Conservation (phyloP, 805 yeast species). For the Hanseniaspora mollemarum region DNA sequence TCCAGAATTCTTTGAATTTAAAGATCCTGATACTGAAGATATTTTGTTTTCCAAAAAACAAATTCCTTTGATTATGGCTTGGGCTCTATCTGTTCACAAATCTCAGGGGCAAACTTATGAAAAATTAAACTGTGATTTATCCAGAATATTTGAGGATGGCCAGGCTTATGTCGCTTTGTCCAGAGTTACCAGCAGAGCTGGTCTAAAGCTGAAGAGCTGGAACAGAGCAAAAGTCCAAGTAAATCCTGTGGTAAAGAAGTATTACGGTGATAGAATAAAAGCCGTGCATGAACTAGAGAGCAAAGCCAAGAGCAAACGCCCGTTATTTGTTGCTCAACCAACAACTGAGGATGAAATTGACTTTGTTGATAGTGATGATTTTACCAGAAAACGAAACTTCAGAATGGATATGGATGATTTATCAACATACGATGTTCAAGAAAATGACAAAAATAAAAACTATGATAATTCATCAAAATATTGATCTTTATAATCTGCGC, state of each 20-base stretch:
- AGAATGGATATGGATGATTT: not conserved
- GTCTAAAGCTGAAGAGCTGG: constrained; percentile 72
- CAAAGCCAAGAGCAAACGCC: not conserved
- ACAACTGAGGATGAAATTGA: not conserved
- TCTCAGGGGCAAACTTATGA: constrained; percentile 88
- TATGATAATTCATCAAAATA: not conserved
- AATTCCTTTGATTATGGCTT: constrained; percentile 80
- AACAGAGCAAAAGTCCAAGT: constrained; percentile 51
- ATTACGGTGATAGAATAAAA: constrained; percentile 40
- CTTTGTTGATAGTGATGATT: not conserved
- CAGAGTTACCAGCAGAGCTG: constrained; percentile 73
- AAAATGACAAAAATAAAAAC: not conserved
- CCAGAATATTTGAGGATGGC: constrained; percentile 72
- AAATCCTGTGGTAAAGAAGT: constrained; percentile 56
- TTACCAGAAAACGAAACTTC: not conserved
- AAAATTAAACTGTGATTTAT: constrained; percentile 64
- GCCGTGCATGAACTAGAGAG: not conserved
- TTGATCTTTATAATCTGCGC: not conserved
- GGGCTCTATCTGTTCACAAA: constrained; percentile 93
- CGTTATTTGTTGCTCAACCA: not conserved
- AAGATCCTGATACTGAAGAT: constrained; percentile 52
- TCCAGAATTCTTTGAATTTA: constrained; percentile 72
- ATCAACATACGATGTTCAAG: not conserved
- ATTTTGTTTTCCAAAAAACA: constrained; percentile 66
- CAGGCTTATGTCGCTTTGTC: constrained; percentile 94